phyloP scores from a whole-genome alignment of 345 rosid genomes.

The Gossypium raimondii region DNA sequence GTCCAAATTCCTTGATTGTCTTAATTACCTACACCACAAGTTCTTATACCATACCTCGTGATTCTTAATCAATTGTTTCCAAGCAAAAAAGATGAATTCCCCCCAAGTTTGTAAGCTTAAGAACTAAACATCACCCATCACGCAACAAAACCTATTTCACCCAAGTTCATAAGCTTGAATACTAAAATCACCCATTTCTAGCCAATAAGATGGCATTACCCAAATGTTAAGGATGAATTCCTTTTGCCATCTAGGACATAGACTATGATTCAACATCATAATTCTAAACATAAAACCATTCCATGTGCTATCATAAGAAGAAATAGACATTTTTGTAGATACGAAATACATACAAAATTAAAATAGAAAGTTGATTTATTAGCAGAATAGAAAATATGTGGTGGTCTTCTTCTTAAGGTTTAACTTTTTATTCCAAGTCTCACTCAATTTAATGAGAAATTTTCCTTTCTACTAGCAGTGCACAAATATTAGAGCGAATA shows the following conservation, averaged over 20 bases:
- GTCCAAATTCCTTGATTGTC: too few species aligned
- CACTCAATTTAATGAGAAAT: background rate
- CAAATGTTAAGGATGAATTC: background rate
- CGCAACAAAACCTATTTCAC: background rate
- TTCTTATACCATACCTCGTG: too few species aligned
- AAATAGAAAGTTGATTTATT: background rate
- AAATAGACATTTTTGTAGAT: background rate
- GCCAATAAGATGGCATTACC: background rate
- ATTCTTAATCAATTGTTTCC: too few species aligned
- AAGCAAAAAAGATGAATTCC: too few species aligned
- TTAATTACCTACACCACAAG: too few species aligned
- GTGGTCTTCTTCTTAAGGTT: background rate
- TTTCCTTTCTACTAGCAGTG: background rate
- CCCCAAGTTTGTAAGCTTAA: too few species aligned
- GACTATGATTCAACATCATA: background rate
- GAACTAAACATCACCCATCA: too few species aligned
- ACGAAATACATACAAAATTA: background rate
- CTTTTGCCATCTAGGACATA: background rate
- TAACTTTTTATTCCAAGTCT: background rate
- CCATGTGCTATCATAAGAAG: background rate
- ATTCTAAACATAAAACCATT: background rate
- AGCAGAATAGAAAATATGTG: background rate
- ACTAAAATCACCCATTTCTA: background rate
- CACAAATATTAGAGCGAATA: background rate
- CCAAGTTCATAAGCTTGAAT: background rate